These are phyloP conservation scores for Cladosporium sphaerospermum DNA, from an alignment of 2,329 filamentous ascomycete species.

Conservation along the genomic window DNA sequence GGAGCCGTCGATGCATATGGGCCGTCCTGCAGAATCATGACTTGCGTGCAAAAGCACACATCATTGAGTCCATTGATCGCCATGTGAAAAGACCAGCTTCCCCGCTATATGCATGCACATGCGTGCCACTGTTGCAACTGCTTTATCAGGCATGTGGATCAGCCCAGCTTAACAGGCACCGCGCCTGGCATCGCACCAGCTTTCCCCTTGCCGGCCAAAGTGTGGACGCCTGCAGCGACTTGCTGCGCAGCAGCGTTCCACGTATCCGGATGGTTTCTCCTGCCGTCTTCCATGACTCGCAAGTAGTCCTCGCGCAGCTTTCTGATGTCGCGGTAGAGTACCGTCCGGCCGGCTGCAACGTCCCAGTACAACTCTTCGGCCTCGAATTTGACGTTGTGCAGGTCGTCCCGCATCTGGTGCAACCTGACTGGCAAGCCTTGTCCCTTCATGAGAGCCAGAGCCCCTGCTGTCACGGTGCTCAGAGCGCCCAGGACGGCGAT, in stretches of 20 bases:
- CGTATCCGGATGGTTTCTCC: conserved; percentile 32
- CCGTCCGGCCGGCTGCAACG: conserved; percentile 24
- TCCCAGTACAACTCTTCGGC: conserved; percentile 34
- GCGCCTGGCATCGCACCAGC: not conserved
- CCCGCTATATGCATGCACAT: not conserved
- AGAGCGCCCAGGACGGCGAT: conserved; percentile 29
- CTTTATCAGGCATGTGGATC: not conserved
- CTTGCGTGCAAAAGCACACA: no score
- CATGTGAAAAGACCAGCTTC: not conserved
- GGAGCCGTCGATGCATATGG: no score
- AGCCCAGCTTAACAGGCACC: not conserved
- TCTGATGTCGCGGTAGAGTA: conserved; percentile 29
- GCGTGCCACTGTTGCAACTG: not conserved
- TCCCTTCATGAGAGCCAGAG: conserved; percentile 30
- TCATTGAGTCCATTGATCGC: no score
- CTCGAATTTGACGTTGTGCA: conserved; percentile 29
- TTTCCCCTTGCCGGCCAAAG: not conserved
- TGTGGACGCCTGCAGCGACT: not conserved
- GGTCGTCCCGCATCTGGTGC: conserved; percentile 28
- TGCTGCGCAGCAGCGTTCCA: conserved; percentile 20
- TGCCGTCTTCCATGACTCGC: conserved; percentile 27
- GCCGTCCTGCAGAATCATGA: no score
- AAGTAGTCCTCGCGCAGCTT: conserved; percentile 31
- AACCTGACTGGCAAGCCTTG: conserved; percentile 32
- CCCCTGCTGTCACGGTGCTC: conserved; percentile 29